Evolutionary conservation across 345 rosid species (phyloP), one percentile per base, ranked within the genome.

Genomic region (Noccaea bulbosa): DNA sequence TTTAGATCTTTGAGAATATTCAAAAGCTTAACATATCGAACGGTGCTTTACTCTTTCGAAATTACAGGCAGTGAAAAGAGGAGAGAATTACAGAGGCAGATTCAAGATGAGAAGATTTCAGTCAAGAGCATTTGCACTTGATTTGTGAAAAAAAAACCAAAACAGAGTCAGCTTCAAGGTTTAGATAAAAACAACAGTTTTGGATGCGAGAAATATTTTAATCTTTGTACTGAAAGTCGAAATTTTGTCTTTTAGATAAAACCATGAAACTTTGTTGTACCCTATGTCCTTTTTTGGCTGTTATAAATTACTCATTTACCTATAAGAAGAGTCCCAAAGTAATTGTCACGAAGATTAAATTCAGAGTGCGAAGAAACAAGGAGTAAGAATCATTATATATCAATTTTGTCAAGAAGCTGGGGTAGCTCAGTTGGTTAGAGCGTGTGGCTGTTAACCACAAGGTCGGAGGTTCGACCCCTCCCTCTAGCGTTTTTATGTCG

Each of bases 381-480:
- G 30, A 27, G 0, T 27, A 27, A 27, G 30, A 27, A 0, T 27
- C 30, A 27, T 27, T 2, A 27, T 2, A 27, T 4, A 27, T 27
- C 3, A 27, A 3, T 0, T 0, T 2, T 1, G 30, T 27, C 30
- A 27, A 27, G 30, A 46, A 8, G 87, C 90, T 83, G 87, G 91
- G 87, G 65, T 89, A 85, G 89, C 87, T 91, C 93, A 89, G 88
- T 80, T 82, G 96, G 93, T 75, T 88, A 90, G 90, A 85, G 88
- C 90, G 89, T 88, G 86, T 85, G 86, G 91, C 88, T 83, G 86
- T 83, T 56, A 56, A 70, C 76, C 70, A 63, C 71, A 73, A 73
- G 71, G 77, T 65, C 71, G 37, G 71, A 73, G 66, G 77, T 73
- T 72, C 77, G 59, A 65, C 70, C 58, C 70, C 65, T 64, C 71